phyloP scores from a whole-genome alignment of 140 eudicot genomes.

The Senecio squalidus region DNA sequence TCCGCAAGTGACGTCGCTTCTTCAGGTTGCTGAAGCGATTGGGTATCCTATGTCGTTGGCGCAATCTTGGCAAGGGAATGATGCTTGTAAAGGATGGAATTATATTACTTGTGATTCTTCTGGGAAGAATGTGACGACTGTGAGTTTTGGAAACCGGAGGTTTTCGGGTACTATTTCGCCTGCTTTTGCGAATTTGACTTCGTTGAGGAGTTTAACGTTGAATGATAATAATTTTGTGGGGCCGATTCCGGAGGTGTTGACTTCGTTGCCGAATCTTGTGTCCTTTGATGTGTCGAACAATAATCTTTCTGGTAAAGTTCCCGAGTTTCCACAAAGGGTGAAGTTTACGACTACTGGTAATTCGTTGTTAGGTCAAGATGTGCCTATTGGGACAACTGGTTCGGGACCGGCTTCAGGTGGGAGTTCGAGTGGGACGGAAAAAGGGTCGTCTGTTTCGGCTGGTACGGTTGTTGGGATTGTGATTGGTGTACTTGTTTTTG shows the following conservation, averaged over 20 bases:
- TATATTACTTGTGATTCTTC: background rate
- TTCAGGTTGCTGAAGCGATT: background rate
- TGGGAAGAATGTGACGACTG: background rate
- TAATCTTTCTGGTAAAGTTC: background rate
- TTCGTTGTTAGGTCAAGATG: background rate
- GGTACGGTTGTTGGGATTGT: constrained; percentile 37
- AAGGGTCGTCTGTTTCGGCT: constrained; percentile 9
- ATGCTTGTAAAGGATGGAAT: background rate
- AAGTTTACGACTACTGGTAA: background rate
- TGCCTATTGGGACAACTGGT: no score
- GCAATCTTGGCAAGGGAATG: background rate
- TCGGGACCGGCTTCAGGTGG: constrained; percentile 5
- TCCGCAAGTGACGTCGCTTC: background rate
- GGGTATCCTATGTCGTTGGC: constrained; percentile 1
- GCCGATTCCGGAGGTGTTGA: background rate
- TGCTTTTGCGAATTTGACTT: background rate
- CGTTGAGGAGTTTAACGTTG: background rate
- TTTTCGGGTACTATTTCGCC: background rate
- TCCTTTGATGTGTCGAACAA: background rate
- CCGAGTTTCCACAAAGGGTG: background rate
- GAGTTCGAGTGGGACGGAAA: background rate
- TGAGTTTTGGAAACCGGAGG: background rate
- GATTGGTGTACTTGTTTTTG: constrained; percentile 21
- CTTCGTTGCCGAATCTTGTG: background rate
- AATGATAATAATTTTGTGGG: background rate